Conservation (phyloP, 2,329 filamentous ascomycete genomes). For the Nigrospora sphaerica region DNA sequence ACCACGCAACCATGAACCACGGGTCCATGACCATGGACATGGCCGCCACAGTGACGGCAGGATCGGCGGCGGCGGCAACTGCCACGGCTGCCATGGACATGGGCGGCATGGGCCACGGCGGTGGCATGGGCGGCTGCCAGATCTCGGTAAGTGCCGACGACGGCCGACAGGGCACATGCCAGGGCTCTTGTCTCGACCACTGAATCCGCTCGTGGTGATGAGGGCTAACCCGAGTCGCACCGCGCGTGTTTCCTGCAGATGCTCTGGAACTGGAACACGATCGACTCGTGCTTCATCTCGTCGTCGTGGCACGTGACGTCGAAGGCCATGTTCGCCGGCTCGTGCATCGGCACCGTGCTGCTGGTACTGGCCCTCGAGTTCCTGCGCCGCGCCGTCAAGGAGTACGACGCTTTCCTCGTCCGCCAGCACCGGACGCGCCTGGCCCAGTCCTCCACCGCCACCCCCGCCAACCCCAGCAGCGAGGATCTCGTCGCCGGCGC, state of each 20-base stretch:
- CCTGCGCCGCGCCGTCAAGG: conserved; percentile 60
- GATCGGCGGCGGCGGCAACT: conserved; percentile 1
- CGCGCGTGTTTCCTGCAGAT: conserved; percentile 40
- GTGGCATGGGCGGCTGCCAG: conserved; percentile 8
- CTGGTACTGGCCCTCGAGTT: conserved; percentile 68
- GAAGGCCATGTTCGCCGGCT: conserved; percentile 65
- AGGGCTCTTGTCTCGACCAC: no score
- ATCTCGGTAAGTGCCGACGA: conserved; percentile 12
- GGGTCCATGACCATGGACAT: conserved; percentile 7
- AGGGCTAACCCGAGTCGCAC: not conserved
- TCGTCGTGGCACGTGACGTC: conserved; percentile 66
- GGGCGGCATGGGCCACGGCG: conserved; percentile 4
- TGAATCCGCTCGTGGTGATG: no score
- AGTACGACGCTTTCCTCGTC: conserved; percentile 63
- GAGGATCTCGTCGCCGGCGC: not conserved
- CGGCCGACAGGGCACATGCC: not conserved
- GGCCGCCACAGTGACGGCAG: not conserved
- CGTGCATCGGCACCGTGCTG: conserved; percentile 71
- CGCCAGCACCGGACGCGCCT: conserved; percentile 16
- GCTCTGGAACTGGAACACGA: conserved; percentile 74
- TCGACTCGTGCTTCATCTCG: conserved; percentile 68
- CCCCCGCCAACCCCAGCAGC: not conserved
- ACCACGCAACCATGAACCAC: conserved; percentile 3
- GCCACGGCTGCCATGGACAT: conserved; percentile 2
- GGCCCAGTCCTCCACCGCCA: no score